Conservation (phyloP, 2,329 filamentous ascomycete species). For the Colletotrichum spaethianum region DNA sequence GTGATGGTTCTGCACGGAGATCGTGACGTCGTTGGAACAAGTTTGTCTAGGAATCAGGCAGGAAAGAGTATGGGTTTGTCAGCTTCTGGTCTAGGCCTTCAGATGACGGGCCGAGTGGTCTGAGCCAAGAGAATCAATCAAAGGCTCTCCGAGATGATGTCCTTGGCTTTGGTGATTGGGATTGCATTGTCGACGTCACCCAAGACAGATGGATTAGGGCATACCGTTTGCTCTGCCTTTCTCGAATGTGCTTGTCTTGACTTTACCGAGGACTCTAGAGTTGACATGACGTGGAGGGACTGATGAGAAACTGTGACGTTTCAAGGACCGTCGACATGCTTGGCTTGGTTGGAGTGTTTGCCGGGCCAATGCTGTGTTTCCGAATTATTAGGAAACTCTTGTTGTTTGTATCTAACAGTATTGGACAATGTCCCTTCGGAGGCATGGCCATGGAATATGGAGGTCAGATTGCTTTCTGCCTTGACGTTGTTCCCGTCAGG, state of each 20-base stretch:
- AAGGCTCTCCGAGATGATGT: not conserved
- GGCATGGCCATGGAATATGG: too few relatives aligned
- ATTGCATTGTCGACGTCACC: not conserved
- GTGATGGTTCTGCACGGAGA: not conserved
- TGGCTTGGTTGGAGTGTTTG: too few relatives aligned
- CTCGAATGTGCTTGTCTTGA: not conserved
- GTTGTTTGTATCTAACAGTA: too few relatives aligned
- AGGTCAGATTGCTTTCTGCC: too few relatives aligned
- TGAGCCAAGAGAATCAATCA: not conserved
- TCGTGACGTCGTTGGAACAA: not conserved
- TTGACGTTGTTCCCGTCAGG: too few relatives aligned
- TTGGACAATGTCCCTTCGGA: too few relatives aligned
- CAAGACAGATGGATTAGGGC: not conserved
- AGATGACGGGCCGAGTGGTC: not conserved
- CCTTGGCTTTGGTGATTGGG: not conserved
- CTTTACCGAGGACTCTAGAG: not conserved
- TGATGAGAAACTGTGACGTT: too few relatives aligned
- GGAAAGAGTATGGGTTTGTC: not conserved
- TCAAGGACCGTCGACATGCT: too few relatives aligned
- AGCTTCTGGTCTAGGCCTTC: not conserved
- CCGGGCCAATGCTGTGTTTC: too few relatives aligned
- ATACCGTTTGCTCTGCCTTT: not conserved
- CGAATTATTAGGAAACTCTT: too few relatives aligned
- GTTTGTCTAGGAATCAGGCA: not conserved
- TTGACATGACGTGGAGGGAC: too few relatives aligned